A percentile compares a stretch with the other conserved stretches of the same genome.
phyloP scores from a whole-genome alignment of 306 rosid genomes.

The Sesbania bispinosa region DNA sequence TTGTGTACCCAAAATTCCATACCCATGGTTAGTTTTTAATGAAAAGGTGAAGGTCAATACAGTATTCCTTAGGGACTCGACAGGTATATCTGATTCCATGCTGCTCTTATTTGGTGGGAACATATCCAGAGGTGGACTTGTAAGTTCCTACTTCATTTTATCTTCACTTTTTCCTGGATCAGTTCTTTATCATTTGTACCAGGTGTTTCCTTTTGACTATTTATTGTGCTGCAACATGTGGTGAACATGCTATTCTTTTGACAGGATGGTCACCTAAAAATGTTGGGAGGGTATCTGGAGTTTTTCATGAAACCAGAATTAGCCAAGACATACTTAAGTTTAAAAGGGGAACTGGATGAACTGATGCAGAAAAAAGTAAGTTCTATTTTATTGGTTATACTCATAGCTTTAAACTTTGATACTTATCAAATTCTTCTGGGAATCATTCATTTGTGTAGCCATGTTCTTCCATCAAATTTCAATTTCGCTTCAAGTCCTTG shows the following conservation, averaged over 20 bases:
- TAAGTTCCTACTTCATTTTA: slow-evolving; percentile 40
- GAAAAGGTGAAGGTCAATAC: slow-evolving; percentile 96
- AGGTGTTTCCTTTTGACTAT: slow-evolving; percentile 7
- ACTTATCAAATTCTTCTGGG: not conserved
- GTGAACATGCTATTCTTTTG: slow-evolving; percentile 24
- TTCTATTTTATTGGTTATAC: not conserved
- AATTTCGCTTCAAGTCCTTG: slow-evolving; percentile 20
- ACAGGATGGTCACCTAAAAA: slow-evolving; percentile 93
- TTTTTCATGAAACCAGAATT: slow-evolving; percentile 87
- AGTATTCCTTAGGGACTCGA: slow-evolving; percentile 91
- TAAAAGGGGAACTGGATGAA: slow-evolving; percentile 76
- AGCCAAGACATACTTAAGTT: slow-evolving; percentile 60
- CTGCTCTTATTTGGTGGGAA: slow-evolving; percentile 91
- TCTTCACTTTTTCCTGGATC: not conserved
- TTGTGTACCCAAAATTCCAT: slow-evolving; percentile 67
- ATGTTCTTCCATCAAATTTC: slow-evolving; percentile 3
- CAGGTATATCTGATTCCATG: slow-evolving; percentile 83
- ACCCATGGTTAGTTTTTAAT: slow-evolving; percentile 94
- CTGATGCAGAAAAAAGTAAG: slow-evolving; percentile 73
- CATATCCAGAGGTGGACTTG: slow-evolving; percentile 67
- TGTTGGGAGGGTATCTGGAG: slow-evolving; percentile 93
- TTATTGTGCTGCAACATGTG: slow-evolving; percentile 7
- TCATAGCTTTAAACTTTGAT: not conserved
- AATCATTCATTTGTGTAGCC: not conserved
- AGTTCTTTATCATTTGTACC: slow-evolving; percentile 18